A percentile compares a stretch with the other conserved stretches of the same genome.
phyloP scores from a whole-genome alignment of 2,329 filamentous ascomycete species.

The Rhynchosporium agropyri region DNA sequence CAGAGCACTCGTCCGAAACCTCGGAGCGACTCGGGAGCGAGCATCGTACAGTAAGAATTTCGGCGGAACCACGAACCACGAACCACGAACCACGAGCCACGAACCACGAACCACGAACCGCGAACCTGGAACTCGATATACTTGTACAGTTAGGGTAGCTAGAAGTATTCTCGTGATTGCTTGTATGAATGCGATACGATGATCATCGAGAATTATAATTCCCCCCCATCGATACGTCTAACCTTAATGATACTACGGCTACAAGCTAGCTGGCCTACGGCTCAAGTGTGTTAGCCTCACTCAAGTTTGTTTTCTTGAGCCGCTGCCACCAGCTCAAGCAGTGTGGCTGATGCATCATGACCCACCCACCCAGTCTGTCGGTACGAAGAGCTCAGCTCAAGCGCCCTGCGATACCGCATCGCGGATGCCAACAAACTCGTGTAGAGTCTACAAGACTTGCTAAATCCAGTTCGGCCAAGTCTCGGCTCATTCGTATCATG shows the following conservation, averaged over 20 bases:
- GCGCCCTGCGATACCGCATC: background rate
- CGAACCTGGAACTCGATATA: no score
- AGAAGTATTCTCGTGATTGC: no score
- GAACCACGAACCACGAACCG: no score
- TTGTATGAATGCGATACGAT: background rate
- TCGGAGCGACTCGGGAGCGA: no score
- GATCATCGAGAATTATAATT: no score
- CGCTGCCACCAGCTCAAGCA: conserved; percentile 6
- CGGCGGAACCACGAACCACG: no score
- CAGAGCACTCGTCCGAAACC: no score
- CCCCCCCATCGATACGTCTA: background rate
- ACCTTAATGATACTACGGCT: conserved; percentile 2
- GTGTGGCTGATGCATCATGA: conserved; percentile 11
- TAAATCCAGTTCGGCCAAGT: background rate
- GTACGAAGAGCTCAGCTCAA: background rate
- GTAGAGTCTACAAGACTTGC: background rate
- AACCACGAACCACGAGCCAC: no score
- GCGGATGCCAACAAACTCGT: no score
- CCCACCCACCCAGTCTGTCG: conserved; percentile 3
- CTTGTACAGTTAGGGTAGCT: no score
- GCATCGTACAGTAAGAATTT: no score
- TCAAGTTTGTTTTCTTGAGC: background rate
- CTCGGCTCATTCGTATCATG: background rate
- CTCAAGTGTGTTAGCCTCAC: background rate
- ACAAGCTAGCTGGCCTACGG: background rate